Evolutionary conservation across 148 eudicot genomes (phyloP).

Genomic region (Rhododendron ovatum): DNA sequence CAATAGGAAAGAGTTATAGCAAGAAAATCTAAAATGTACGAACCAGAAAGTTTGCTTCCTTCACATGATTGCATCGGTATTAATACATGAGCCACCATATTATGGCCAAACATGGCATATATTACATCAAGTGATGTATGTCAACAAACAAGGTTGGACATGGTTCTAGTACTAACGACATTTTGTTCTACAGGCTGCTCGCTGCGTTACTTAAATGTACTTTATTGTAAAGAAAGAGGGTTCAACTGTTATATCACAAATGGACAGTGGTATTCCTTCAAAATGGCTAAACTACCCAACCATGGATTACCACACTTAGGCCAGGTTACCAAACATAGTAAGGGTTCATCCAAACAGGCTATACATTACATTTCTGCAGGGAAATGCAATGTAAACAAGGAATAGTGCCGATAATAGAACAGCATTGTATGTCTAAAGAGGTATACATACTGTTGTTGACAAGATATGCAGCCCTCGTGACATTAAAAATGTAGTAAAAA

Average conservation of each 20-base stretch:
- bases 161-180: neutral
- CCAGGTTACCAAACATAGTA: neutral
- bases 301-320: neutral
- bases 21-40: neutral
- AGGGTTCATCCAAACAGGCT: neutral
- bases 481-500: neutral
- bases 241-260: neutral
- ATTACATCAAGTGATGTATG: neutral
- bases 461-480: neutral
- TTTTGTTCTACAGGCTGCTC: neutral
- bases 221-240: neutral
- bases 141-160: neutral
- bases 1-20: conserved; percentile 5
- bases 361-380: neutral
- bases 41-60: neutral
- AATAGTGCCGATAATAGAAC: neutral
- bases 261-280: neutral
- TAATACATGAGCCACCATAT: neutral
- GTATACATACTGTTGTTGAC: neutral
- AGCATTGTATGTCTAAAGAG: neutral
- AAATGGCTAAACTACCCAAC: neutral
- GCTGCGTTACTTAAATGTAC: neutral
- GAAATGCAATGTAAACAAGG: neutral
- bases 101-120: neutral
- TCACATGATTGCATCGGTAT: neutral